phyloP scores from a whole-genome alignment of 257 asterid species.

The Rhazya stricta region DNA sequence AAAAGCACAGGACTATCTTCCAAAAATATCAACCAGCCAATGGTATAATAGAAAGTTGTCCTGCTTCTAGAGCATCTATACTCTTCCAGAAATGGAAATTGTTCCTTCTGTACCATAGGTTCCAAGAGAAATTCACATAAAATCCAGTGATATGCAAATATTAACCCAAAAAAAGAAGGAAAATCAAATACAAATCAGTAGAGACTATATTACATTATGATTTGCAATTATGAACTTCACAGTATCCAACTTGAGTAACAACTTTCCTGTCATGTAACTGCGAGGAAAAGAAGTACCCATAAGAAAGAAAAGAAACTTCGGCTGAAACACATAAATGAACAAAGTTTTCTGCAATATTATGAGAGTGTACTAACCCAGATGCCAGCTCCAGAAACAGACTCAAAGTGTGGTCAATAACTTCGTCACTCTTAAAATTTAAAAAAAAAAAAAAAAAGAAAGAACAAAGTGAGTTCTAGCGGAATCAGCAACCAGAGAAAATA shows the following conservation, averaged over 20 bases:
- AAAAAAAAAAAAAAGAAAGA: too few species aligned
- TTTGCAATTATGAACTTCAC: conserved; percentile 79
- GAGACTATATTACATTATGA: conserved; percentile 56
- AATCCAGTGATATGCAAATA: background rate
- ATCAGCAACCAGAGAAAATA: conserved; percentile 1
- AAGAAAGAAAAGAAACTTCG: background rate
- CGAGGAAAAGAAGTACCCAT: conserved; percentile 20
- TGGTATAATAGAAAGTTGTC: conserved; percentile 80
- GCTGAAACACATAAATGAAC: conserved; percentile 9
- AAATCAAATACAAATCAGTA: conserved; percentile 9
- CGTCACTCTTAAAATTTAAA: conserved; percentile 82
- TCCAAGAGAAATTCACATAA: conserved; percentile 6
- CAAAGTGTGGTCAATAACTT: conserved; percentile 81
- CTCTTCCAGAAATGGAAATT: conserved; percentile 88
- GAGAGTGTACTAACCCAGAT: conserved; percentile 65
- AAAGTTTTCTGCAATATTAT: conserved; percentile 1
- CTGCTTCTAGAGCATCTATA: conserved; percentile 86
- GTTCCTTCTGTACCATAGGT: conserved; percentile 59
- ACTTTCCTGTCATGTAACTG: conserved; percentile 95
- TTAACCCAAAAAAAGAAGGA: conserved; percentile 11
- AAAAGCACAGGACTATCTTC: conserved; percentile 79
- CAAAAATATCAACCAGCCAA: conserved; percentile 86
- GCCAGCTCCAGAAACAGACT: conserved; percentile 92
- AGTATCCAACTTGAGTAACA: conserved; percentile 90
- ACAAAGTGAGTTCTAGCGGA: conserved; percentile 21